Evolutionary conservation across 805 yeast genomes (phyloP), one percentile per base, ranked within the genome.

Genomic region (Scheffersomyces spartinae): DNA sequence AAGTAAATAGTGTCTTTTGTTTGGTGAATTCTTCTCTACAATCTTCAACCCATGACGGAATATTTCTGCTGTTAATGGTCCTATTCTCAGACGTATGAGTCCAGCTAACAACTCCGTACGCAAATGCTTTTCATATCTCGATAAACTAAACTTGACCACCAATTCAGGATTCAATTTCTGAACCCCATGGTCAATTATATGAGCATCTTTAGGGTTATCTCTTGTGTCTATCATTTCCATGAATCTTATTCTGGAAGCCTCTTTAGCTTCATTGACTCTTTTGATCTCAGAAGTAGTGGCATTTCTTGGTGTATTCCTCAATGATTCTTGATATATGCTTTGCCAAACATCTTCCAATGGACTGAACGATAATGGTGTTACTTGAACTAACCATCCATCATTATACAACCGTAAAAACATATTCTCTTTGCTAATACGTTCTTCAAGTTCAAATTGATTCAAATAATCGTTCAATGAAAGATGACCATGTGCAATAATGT

Each of bases 401-500:
- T 30, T 31, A 32, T 43, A 55, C 18, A 60, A 40, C 18, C 31
- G 36, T 18, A 40, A 41, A 25, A 55, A 41, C 15, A 48, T 20
- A 9, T 39, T 39, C 35, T 13, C 35, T 9, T 18, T 28, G 9
- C 22, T 15, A 18, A 27, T 38, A 6, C 15, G 20, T 4, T 27
- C 24, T 11, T 40, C 39, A 7, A 40, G 43, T 15, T 40, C 46
- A 12, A 45, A 36, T 17, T 39, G 36, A 11, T 34, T 39, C 19
- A 60, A 24, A 26, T 50, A 58, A 34, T 78, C 83, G 3, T 55
- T 48, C 2, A 71, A 54, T 4, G 72, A 64, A 28, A 84, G 45
- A 38, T 74, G 74, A 0, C 95, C 95, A 27, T 71, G 54, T 4
- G 71, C 64, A n/a, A 82, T 45, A 22, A 84, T 53, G 40, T 78